A percentile compares a stretch with the other conserved stretches of the same genome.
phyloP scores from a whole-genome alignment of 352 stramenopile genomes.

The Pythium vanterpoolii region DNA sequence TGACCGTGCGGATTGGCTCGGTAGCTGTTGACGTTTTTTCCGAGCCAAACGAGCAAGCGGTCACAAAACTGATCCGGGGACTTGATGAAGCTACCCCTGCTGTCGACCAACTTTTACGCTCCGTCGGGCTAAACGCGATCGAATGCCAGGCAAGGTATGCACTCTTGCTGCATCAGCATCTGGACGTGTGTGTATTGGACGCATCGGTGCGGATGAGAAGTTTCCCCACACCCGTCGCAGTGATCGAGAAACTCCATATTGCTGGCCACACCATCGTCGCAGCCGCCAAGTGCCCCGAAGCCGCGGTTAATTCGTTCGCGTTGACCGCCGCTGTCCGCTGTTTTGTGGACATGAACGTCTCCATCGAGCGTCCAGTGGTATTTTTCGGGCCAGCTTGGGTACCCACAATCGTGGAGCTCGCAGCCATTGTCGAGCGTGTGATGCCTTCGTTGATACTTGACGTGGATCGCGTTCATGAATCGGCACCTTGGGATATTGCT shows the following conservation, averaged over 20 bases:
- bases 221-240: conserved; percentile 46
- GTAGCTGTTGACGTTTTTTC: conserved; percentile 38
- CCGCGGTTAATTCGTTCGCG: conserved; percentile 9
- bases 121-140: background rate
- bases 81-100: conserved; percentile 47
- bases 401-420: conserved; percentile 51
- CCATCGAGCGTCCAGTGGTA: conserved; percentile 30
- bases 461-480: conserved; percentile 38
- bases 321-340: conserved; percentile 31
- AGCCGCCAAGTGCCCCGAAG: conserved; percentile 18
- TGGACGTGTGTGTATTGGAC: conserved; percentile 29
- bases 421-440: conserved; percentile 24
- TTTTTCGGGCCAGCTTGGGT: conserved; percentile 61
- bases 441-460: conserved; percentile 43
- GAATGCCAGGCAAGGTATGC: conserved; percentile 3
- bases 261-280: conserved; percentile 35
- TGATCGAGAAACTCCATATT: conserved; percentile 32
- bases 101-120: conserved; percentile 27
- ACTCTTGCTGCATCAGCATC: conserved; percentile 8
- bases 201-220: conserved; percentile 39
- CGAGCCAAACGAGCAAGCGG: conserved; percentile 28
- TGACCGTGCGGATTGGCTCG: conserved; percentile 31
- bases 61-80: conserved; percentile 28
- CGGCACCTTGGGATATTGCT: conserved; percentile 48
- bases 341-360: conserved; percentile 42